Percentiles rank a stretch among this genome's conserved stretches.
phyloP scores from a whole-genome alignment of 1,284 basidiomycete genomes.

The Vanrija sp. region DNA sequence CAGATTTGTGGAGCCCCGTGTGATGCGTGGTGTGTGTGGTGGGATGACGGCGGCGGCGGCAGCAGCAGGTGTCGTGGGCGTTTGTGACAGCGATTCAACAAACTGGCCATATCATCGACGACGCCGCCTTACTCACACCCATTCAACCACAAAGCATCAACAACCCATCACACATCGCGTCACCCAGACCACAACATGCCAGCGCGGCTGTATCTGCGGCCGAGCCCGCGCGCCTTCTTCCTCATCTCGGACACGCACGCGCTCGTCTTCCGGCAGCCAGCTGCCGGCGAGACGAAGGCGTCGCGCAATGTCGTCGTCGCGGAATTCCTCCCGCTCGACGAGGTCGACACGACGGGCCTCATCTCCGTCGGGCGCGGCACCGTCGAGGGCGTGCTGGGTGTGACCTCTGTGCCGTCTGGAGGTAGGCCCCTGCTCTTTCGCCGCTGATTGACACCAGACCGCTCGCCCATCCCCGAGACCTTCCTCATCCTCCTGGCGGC shows the following conservation, averaged over 20 bases:
- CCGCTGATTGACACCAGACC: slow-evolving; percentile 43
- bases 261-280: slow-evolving; percentile 45
- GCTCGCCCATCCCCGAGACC: slow-evolving; percentile 43
- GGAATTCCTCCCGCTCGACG: slow-evolving; percentile 69
- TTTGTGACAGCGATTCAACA: too few relatives aligned
- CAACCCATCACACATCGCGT: background rate
- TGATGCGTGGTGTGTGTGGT: too few relatives aligned
- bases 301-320: slow-evolving; percentile 56
- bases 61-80: too few relatives aligned
- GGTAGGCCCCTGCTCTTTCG: too few relatives aligned
- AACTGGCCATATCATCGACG: background rate
- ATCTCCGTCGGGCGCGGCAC: slow-evolving; percentile 61
- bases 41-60: too few relatives aligned
- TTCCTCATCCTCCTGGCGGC: slow-evolving; percentile 45
- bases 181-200: slow-evolving; percentile 26
- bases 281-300: slow-evolving; percentile 32
- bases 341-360: slow-evolving; percentile 62
- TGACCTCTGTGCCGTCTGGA: slow-evolving; percentile 50
- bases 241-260: slow-evolving; percentile 44
- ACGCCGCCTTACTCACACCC: background rate
- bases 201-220: slow-evolving; percentile 43
- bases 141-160: background rate
- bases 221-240: slow-evolving; percentile 44
- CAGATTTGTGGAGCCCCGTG: too few relatives aligned
- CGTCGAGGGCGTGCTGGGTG: slow-evolving; percentile 76